phyloP scores from a whole-genome alignment of 257 asterid species.

The Nicotiana attenuata region DNA sequence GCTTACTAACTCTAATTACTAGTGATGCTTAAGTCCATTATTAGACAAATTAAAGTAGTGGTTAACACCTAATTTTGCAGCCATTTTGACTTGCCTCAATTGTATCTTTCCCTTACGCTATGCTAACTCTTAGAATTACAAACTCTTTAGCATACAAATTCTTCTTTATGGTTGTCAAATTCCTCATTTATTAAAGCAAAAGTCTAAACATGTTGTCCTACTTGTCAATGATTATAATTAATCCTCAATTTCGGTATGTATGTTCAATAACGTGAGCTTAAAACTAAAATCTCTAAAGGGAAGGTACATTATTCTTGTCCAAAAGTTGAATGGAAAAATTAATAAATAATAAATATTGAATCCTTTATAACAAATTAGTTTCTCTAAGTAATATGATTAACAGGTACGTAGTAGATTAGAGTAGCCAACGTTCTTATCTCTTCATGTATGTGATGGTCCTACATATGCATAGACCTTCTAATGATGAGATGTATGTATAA shows the following conservation, averaged over 20 bases:
- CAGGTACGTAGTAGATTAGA: background rate
- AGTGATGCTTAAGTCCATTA: background rate
- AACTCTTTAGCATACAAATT: background rate
- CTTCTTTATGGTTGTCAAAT: background rate
- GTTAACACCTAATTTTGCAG: constrained; percentile 11
- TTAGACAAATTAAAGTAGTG: background rate
- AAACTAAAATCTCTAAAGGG: background rate
- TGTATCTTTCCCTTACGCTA: constrained; percentile 4
- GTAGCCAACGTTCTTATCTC: background rate
- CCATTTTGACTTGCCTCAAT: constrained; percentile 8
- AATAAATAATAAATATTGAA: background rate
- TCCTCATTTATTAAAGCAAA: background rate
- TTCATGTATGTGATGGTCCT: background rate
- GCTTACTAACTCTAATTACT: background rate
- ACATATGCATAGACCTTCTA: background rate
- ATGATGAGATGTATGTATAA: background rate
- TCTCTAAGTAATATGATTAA: background rate
- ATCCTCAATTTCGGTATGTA: background rate
- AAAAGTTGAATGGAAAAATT: background rate
- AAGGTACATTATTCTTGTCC: background rate
- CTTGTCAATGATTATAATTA: background rate
- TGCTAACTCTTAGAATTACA: background rate
- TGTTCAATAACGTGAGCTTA: background rate
- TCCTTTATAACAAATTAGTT: background rate
- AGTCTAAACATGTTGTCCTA: background rate